Evolutionary conservation across 1,284 basidiomycete species (phyloP).

Genomic region (Fomitiporia mediterranea): DNA sequence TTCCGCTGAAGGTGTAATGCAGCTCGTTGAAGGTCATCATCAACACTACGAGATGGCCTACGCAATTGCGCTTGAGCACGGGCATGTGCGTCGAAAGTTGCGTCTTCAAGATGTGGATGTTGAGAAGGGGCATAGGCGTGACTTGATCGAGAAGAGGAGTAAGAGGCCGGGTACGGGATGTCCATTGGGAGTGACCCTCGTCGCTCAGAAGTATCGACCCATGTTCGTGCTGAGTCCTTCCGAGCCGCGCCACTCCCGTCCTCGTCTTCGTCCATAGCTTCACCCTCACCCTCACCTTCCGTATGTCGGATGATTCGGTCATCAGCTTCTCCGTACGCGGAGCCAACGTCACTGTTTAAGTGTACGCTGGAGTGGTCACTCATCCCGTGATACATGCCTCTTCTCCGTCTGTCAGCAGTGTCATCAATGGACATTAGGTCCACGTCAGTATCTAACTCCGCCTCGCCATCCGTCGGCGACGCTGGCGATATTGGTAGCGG

Average conservation of each 20-base stretch:
- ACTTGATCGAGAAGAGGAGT: neutral
- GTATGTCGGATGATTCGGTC: neutral
- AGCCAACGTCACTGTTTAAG: constrained; percentile 15
- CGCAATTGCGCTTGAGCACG: constrained; percentile 30
- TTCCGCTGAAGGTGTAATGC: constrained; percentile 23
- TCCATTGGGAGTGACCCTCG: constrained; percentile 20
- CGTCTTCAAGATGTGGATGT: constrained; percentile 11
- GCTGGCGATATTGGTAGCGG: constrained; percentile 11
- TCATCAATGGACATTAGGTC: constrained; percentile 24
- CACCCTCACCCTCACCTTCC: neutral
- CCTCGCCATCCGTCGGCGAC: constrained; percentile 24
- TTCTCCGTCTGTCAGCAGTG: constrained; percentile 14
- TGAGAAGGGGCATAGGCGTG: neutral
- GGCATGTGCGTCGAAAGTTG: constrained; percentile 10
- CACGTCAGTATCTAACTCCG: constrained; percentile 36
- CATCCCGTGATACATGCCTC: constrained; percentile 3
- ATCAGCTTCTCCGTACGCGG: constrained; percentile 10
- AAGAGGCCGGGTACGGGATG: constrained; percentile 11
- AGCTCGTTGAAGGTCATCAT: constrained; percentile 38
- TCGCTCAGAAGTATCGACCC: constrained; percentile 9
- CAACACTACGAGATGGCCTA: constrained; percentile 48
- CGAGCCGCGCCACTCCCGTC: neutral
- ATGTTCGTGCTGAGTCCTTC: constrained; percentile 15
- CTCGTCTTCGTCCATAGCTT: constrained; percentile 14
- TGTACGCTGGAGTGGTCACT: constrained; percentile 10